Base-by-base conservation (phyloP, 225 moss, liverwort and hornwort species). In the Polytrichum commune region DNA sequence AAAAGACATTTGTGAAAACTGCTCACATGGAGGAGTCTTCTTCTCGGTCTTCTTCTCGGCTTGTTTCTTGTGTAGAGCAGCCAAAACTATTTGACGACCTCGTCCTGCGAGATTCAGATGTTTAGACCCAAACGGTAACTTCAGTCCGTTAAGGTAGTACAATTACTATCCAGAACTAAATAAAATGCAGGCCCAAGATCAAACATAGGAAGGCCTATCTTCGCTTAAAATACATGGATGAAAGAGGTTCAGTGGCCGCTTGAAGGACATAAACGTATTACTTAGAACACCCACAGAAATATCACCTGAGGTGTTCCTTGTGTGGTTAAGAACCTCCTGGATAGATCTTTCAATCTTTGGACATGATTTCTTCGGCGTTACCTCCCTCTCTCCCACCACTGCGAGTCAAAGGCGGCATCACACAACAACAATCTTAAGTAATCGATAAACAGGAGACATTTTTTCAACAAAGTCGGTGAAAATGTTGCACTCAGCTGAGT, bases 241-340 rank as follows among this genome's bases (percentile, higher is more conserved):
- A 0, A 7, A 16, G 0, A 23, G 27, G 58, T 30, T 27, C 8
- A 20, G 8, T 29, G 2, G 2, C 19, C 6, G 19, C 13, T 18
- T 19, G 29, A 19, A 28, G 32, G 2, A 64, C 19, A 19, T 16
- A 20, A 64, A 8, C 3, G 8, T 29, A 18, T 8, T 5, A 70
- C 29, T 7, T 33, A 29, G 13, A 29, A 60, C 29, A 76, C 10
- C 20, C 5, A 30, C 25, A 13, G 18, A 68, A 72, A 6, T 19
- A 23, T 66, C 25, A 86, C 86, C 86, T 28, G 58, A 60, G 19
- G 86, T 72, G 54, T 83, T 86, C n/a, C 86, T 60, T 65, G 73
- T 75, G 29, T 77, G 77, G 55, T 73, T 77, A 27, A 80, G 77
- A 67, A 86, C 86, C 77, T 86, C 82, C 63, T 86, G 63, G 46